Evolutionary conservation across 1,284 basidiomycete species (phyloP), one percentile per base, ranked within the genome.

Genomic region (Erythrobasidium hasegawianum): DNA sequence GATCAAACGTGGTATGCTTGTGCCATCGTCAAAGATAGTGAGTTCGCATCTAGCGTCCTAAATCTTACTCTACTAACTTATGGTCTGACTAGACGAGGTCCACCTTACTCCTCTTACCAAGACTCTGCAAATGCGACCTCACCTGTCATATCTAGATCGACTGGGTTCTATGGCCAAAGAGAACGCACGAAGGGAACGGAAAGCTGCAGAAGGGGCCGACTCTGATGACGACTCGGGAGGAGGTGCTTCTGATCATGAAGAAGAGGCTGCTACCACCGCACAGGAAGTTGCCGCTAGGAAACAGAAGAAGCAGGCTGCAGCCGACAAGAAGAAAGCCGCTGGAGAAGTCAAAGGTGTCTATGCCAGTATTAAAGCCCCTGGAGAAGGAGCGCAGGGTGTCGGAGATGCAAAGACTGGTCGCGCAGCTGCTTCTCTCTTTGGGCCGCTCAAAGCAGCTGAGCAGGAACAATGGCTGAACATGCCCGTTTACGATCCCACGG

Each of bases 1-100:
- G 75, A 75, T 50, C 72, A 74, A 29, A 74, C 74, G n/a, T 73
- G 71, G 58, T 76, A 76, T 62, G 66, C 72, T 38, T 68, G 75
- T 18, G 74, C 72, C 2, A 70, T 75, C 29, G 59, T 74, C 54
- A 74, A 72, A 58, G 70, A 72, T 50, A 71, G 74, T 72, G 18
- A 45, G 71, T 45, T 10, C 0, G 24, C 54, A 5, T 11, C 4
- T 33, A 11, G 5, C 33, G 33, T 33, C 33, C 33, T 11, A 56
- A 9, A 26, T 14, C 22, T 11, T 26, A 20, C 49, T 8, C 41
- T 59, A 18, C 47, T 50, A 26, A 4, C 33, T n/a, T n/a, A n/a
- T n/a, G n/a, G n/a, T n/a, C n/a, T n/a, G n/a, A 45, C 53, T 16
- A 72, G 75, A 73, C 65, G 71, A 72, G 8, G 65, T 76, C 13